These are phyloP conservation scores for Talaromyces sp. DNA, from an alignment of 2,329 filamentous ascomycete genomes.

Conservation along the genomic window DNA sequence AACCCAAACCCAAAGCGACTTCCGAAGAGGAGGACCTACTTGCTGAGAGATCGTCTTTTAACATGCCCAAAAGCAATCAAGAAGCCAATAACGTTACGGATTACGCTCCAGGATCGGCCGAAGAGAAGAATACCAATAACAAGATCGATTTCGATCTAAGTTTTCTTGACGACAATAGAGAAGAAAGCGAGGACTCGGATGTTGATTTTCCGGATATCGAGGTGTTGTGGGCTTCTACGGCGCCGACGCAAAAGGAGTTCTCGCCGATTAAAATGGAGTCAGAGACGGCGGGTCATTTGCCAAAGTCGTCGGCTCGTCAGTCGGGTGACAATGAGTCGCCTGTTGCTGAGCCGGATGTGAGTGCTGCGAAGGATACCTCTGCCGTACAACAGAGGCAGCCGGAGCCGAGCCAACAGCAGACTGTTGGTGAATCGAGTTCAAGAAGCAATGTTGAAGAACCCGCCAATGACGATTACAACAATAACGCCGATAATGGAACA, in stretches of 20 bases:
- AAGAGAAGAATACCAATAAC: neutral
- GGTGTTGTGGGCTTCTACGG: conserved; percentile 19
- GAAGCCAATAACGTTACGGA: neutral
- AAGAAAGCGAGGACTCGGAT: conserved; percentile 3
- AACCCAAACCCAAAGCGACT: conserved; percentile 6
- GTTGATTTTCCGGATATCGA: conserved; percentile 12
- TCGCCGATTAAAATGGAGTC: conserved; percentile 11
- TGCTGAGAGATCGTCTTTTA: neutral
- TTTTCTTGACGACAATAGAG: neutral
- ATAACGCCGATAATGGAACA: neutral
- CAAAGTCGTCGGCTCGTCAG: neutral
- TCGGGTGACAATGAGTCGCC: neutral
- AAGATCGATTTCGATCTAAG: neutral
- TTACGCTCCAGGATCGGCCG: neutral
- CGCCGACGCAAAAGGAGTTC: conserved; percentile 17
- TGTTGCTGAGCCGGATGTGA: conserved; percentile 1
- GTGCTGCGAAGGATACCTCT: neutral
- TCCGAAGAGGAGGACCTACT: neutral
- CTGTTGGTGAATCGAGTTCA: neutral
- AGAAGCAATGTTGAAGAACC: neutral
- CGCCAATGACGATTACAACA: neutral
- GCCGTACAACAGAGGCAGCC: neutral
- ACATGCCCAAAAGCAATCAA: conserved; percentile 5
- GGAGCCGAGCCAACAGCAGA: neutral
- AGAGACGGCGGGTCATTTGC: neutral